Conservation (phyloP, 2,329 filamentous ascomycete genomes). For the Colletotrichum godetiae region DNA sequence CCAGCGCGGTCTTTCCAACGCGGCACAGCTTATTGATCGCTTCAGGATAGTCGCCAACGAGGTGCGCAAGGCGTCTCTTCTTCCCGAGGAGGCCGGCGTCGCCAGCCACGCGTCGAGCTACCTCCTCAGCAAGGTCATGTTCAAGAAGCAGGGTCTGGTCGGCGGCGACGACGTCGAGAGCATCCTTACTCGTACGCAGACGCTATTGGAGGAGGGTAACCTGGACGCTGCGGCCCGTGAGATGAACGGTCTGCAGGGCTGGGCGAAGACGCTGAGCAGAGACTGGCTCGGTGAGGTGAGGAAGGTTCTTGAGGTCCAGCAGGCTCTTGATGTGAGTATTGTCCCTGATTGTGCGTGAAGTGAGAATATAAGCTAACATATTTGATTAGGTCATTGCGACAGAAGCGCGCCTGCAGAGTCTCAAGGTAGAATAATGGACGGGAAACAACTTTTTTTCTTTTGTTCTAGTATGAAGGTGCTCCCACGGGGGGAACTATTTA, state of each 20-base stretch:
- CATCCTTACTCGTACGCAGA: constrained; percentile 89
- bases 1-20: constrained; percentile 87
- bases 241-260: constrained; percentile 92
- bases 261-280: constrained; percentile 93
- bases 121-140: constrained; percentile 91
- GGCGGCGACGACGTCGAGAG: constrained; percentile 93
- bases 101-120: constrained; percentile 93
- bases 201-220: constrained; percentile 90
- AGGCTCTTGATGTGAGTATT: constrained; percentile 89
- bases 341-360: background rate
- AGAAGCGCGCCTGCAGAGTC: constrained; percentile 88
- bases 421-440: constrained; percentile 77
- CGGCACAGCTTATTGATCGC: constrained; percentile 89
- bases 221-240: constrained; percentile 91
- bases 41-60: constrained; percentile 94
- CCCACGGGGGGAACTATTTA: constrained; percentile 35
- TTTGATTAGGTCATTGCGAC: constrained; percentile 80
- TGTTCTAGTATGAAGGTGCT: constrained; percentile 49
- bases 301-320: constrained; percentile 92
- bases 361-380: background rate
- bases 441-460: constrained; percentile 44
- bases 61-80: constrained; percentile 91
- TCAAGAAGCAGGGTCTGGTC: constrained; percentile 90
- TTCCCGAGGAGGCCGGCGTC: constrained; percentile 94
- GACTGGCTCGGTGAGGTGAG: constrained; percentile 95